Base-by-base conservation (phyloP, 2,329 filamentous ascomycete species). In the Fusarium pseudograminearum region DNA sequence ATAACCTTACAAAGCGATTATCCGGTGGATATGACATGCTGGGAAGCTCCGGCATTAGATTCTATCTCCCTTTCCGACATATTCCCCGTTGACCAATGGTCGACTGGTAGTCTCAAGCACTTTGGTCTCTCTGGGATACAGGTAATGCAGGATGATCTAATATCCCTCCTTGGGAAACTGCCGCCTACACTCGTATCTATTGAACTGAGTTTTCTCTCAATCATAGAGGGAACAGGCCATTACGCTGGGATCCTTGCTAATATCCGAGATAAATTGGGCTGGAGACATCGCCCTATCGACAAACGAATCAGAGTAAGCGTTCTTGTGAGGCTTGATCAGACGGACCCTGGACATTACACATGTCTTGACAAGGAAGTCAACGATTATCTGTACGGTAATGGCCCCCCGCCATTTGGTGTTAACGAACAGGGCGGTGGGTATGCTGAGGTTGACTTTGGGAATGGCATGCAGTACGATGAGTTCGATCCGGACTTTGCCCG, bases 311-410 rank as follows among this genome's bases (percentile, higher is more conserved):
- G 9, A 30, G 15, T 52, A 3, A n/a, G 48, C 24, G 28, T 52
- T 8, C 34, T 52, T 6, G 48, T 40, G 36, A 28, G 18, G 11
- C 14, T 30, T 14, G 15, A 46, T 28, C 44, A 46, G 44, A 11
- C 24, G 5, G 8, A 18, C 11, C 7, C 12, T 16, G 33, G 34
- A 15, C 36, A 44, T 9, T 61, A 57, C 5, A 44, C 50, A 15
- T 45, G 50, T n/a, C 30, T 67, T 1, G 36, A 67, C 11, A 57
- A 8, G 1, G 57, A 67, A 9, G 64, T 67, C 3, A 3, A 62
- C 1, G 51, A 62, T 2, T 67, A 67, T 22, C 3, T 67, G 6
- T 67, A 67, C 11, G 30, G 46, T n/a, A 22, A 45, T 30, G 33
- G 14, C 4, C 14, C 24, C 16, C 33, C 14, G 6, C 48, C 48